phyloP scores from a whole-genome alignment of 176 grass and related monocot genomes.

The Stipa capillata region DNA sequence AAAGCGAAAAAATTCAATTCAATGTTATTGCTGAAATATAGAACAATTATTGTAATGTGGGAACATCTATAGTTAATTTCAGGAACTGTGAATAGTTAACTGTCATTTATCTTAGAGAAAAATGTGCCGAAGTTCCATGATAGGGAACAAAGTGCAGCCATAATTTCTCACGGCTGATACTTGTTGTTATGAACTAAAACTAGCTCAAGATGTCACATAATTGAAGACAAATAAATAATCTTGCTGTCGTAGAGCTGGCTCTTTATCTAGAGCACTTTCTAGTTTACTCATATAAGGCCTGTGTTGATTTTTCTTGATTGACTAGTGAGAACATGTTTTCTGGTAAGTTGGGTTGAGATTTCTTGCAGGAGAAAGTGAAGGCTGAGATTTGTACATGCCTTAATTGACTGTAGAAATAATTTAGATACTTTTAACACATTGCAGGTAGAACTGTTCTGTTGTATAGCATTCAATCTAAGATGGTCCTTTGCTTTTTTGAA shows the following conservation, averaged over 20 bases:
- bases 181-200: neutral
- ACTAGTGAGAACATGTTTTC: neutral
- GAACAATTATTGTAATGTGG: too few species aligned
- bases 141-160: neutral
- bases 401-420: neutral
- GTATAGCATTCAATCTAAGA: neutral
- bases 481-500: neutral
- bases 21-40: too few species aligned
- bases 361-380: neutral
- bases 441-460: neutral
- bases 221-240: neutral
- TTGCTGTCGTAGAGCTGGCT: neutral
- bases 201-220: neutral
- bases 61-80: too few species aligned
- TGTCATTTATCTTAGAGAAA: neutral
- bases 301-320: neutral
- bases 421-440: neutral
- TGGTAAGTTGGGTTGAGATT: neutral
- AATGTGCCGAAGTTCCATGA: neutral
- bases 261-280: neutral
- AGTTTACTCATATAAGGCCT: neutral
- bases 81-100: neutral
- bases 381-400: too few species aligned
- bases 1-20: too few species aligned
- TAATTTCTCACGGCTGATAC: neutral